phyloP scores from a whole-genome alignment of 306 rosid species.

The Glycine latifolia region DNA sequence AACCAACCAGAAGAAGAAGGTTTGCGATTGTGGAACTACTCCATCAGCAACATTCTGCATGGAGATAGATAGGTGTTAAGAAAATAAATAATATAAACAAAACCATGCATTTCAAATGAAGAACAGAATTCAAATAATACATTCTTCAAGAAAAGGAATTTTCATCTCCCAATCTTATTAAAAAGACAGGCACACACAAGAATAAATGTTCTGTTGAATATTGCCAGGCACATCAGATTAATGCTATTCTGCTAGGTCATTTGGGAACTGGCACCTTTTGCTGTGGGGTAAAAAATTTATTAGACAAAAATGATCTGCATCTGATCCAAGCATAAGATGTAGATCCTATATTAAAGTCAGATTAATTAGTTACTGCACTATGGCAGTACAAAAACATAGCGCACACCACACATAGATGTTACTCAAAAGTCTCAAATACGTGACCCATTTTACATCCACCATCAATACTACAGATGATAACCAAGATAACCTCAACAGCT shows the following conservation, averaged over 20 bases:
- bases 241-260: too few relatives aligned
- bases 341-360: constrained; percentile 33
- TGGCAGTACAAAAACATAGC: constrained; percentile 10
- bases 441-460: background rate
- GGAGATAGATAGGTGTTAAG: constrained; percentile 39
- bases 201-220: constrained; percentile 11
- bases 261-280: background rate
- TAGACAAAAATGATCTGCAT: constrained; percentile 30
- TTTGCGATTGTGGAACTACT: constrained; percentile 72
- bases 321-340: constrained; percentile 34
- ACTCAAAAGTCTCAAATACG: background rate
- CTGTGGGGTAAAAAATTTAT: background rate
- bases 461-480: background rate
- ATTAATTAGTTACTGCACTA: constrained; percentile 6
- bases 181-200: constrained; percentile 11
- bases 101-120: constrained; percentile 6
- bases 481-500: constrained; percentile 21
- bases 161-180: constrained; percentile 5
- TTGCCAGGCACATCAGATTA: background rate
- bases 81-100: constrained; percentile 20
- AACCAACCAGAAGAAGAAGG: constrained; percentile 93
- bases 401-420: background rate
- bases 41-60: constrained; percentile 80
- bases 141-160: constrained; percentile 10
- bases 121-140: constrained; percentile 22